Evolutionary conservation across 176 grass and related monocot species (phyloP), one percentile per base, ranked within the genome.

Genomic region (Cenchrus fungigraminus): DNA sequence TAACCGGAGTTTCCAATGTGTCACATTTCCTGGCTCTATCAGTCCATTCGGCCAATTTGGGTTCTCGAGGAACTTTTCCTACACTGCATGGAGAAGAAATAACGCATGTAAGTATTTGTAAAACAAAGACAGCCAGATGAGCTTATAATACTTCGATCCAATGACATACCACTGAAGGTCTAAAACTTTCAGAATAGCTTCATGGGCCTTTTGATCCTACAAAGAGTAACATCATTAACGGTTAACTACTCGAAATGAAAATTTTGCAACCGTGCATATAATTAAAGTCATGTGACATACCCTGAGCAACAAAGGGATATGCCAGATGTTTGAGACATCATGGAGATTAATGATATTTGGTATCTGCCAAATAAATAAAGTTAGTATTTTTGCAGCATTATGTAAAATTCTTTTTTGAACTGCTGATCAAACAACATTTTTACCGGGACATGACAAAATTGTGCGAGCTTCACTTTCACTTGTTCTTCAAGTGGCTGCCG

Each of bases 321-420:
- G 97, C 93, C 97, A 99, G 70, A 99, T 99, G 79, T 99, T 99
- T 15, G 94, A 79, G 82, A 99, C 97, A 88, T 99, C 97, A 78
- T 97, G 83, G 31, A 99, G 93, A 65, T 82, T 94, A 78, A 99
- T 66, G 70, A 99, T 99, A 75, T 94, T 97, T 49, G 88, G 51
- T 8, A 87, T 88, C 97, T 98, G 87, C 16, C 70, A 86, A 61
- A 79, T 44, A 80, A 89, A 71, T 73, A 73, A 81, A 68, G 62
- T 80, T 32, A 87, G 69, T 10, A 75, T 56, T 74, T 34, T 12
- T 51, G 53, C 81, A 76, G 60, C 16, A 37, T 34, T 46, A 54
- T 53, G 54, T 28, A 47, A 53, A 85, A 76, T 12, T 37, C 16
- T 32, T 72, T 61, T 51, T 14, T 47, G 28, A 54, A 76, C n/a